phyloP scores from a whole-genome alignment of 164 flowering plant genomes.

The Sextonia rubra region DNA sequence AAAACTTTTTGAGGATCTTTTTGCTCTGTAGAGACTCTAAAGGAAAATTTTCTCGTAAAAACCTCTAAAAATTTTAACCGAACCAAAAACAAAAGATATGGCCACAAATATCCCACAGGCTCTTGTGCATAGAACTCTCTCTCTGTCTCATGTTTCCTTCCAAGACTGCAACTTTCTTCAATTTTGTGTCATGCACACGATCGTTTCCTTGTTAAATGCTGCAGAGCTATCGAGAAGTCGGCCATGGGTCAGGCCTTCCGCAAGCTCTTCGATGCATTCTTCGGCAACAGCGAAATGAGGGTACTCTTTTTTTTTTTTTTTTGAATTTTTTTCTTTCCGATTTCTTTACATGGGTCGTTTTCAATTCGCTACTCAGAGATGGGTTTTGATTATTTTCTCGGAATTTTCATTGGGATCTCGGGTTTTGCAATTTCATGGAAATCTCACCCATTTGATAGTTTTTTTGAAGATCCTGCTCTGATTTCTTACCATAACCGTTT shows the following conservation, averaged over 20 bases:
- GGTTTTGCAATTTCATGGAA: too few relatives aligned
- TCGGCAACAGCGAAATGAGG: constrained; percentile 81
- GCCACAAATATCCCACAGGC: not conserved
- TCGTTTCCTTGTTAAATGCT: constrained; percentile 2
- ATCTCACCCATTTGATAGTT: too few relatives aligned
- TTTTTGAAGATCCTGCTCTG: too few relatives aligned
- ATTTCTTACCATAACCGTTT: too few relatives aligned
- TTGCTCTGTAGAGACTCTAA: too few relatives aligned
- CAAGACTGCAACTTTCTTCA: not conserved
- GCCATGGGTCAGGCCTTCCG: constrained; percentile 81
- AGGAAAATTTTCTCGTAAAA: too few relatives aligned
- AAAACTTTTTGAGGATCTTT: too few relatives aligned
- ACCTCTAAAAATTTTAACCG: too few relatives aligned
- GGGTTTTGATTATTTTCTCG: not conserved
- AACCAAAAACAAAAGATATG: not conserved
- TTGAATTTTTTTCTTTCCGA: not conserved
- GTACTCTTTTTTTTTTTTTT: constrained; percentile 25
- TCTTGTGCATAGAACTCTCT: not conserved
- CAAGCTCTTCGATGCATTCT: constrained; percentile 78
- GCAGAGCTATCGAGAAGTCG: constrained; percentile 5
- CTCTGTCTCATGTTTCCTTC: not conserved
- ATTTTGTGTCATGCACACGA: not conserved
- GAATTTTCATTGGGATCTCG: not conserved
- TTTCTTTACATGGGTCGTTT: constrained; percentile 3
- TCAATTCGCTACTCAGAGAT: not conserved